phyloP scores from a whole-genome alignment of 208 protist species.

The Tritrichomonas musculus region DNA sequence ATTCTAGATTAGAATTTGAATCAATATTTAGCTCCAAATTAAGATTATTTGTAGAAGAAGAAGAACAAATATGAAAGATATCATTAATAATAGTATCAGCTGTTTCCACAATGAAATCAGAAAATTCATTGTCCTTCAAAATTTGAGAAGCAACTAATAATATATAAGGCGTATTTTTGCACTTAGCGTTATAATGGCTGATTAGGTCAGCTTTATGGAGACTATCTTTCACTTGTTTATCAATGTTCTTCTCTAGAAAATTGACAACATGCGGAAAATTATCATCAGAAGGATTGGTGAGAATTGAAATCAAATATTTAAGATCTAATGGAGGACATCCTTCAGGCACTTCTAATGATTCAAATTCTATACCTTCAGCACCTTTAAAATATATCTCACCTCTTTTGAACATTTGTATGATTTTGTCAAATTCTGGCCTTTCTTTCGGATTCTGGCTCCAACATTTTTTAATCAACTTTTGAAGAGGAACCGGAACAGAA shows the following conservation, averaged over 20 bases:
- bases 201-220: neutral
- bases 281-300: neutral
- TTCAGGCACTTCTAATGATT: neutral
- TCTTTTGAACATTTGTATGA: neutral
- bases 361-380: neutral
- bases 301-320: neutral
- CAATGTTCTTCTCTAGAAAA: neutral
- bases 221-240: neutral
- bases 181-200: neutral
- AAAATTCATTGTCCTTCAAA: neutral
- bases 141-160: neutral
- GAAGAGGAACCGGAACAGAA: neutral
- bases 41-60: neutral
- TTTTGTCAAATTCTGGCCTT: neutral
- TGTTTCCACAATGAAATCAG: neutral
- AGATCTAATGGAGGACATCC: neutral
- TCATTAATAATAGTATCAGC: neutral
- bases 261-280: neutral
- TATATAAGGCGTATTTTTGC: neutral
- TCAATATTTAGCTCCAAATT: neutral
- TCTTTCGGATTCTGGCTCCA: neutral
- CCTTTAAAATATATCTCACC: neutral
- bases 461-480: neutral
- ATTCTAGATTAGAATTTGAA: neutral
- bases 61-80: too few relatives aligned